These are phyloP conservation scores for Ichthyophthirius multifiliis DNA, from an alignment of 169 alveolate species.

Conservation along the genomic window DNA sequence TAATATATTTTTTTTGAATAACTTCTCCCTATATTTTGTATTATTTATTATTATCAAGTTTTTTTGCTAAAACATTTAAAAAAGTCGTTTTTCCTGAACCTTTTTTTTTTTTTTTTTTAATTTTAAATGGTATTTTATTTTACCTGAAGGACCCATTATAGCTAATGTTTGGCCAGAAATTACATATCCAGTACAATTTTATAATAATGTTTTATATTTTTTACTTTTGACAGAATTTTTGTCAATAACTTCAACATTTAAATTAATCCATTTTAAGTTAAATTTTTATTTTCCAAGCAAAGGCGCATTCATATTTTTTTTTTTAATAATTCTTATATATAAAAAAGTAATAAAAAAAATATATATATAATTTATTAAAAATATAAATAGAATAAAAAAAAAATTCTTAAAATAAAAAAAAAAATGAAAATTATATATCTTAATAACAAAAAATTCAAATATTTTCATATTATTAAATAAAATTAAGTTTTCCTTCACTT, in stretches of 20 bases:
- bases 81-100: slow-evolving; percentile 60
- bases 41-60: not conserved
- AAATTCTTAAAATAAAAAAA: no score
- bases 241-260: not conserved
- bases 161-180: slow-evolving; percentile 58
- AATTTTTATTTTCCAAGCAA: no score
- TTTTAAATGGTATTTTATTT: not conserved
- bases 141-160: slow-evolving; percentile 64
- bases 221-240: no score
- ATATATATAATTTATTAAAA: no score
- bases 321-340: no score
- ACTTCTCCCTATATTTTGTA: not conserved
- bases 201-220: not conserved
- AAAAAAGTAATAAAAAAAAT: no score
- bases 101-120: not conserved
- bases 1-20: no score
- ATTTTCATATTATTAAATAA: no score
- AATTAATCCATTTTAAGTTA: not conserved
- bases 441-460: no score
- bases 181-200: not conserved
- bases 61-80: slow-evolving; percentile 35
- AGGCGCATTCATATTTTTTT: no score
- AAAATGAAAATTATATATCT: no score
- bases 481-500: not conserved
- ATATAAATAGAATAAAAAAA: no score